A percentile compares a stretch with the other conserved stretches of the same genome.
Evolutionary conservation across 495 filamentous ascomycete genomes (phyloP).

Genomic region (Xylaria acuta): DNA sequence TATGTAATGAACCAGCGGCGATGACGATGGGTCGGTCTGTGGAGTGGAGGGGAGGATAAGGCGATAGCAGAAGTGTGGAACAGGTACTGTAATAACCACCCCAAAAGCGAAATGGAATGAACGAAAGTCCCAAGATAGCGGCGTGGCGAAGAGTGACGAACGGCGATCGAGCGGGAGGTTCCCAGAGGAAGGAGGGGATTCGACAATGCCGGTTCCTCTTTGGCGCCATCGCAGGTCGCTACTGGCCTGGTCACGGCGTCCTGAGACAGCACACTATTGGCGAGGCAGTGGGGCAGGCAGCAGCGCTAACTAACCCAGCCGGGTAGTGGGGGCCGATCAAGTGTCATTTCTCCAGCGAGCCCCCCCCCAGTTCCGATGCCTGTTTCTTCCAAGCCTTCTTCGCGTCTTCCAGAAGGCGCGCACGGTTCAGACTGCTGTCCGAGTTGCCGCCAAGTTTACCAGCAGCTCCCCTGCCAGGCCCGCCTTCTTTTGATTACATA

Average conservation of each 20-base stretch:
- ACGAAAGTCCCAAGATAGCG: background rate
- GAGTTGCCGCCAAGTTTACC: constrained; percentile 5
- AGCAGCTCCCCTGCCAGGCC: constrained; percentile 30
- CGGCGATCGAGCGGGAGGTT: background rate
- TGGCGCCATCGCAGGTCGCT: constrained; percentile 10
- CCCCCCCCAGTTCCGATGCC: constrained; percentile 25
- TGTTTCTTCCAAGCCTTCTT: constrained; percentile 40
- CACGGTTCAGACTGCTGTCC: constrained; percentile 35
- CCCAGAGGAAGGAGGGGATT: constrained; percentile 13
- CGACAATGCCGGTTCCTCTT: constrained; percentile 18
- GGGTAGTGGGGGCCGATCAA: constrained; percentile 18
- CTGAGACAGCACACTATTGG: constrained; percentile 22
- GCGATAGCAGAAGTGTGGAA: background rate
- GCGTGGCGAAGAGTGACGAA: constrained; percentile 26
- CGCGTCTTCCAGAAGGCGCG: constrained; percentile 42
- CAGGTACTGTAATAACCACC: too few species aligned
- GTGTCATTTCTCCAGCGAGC: constrained; percentile 12
- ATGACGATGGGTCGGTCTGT: constrained; percentile 11
- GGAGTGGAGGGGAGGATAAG: background rate
- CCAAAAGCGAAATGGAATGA: background rate
- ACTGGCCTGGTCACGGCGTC: constrained; percentile 13
- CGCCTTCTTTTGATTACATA: background rate
- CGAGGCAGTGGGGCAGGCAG: background rate
- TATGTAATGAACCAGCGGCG: constrained; percentile 18
- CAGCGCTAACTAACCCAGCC: constrained; percentile 21